Conservation (phyloP, 2,329 filamentous ascomycete species). For the Mollisiaceae sp. region DNA sequence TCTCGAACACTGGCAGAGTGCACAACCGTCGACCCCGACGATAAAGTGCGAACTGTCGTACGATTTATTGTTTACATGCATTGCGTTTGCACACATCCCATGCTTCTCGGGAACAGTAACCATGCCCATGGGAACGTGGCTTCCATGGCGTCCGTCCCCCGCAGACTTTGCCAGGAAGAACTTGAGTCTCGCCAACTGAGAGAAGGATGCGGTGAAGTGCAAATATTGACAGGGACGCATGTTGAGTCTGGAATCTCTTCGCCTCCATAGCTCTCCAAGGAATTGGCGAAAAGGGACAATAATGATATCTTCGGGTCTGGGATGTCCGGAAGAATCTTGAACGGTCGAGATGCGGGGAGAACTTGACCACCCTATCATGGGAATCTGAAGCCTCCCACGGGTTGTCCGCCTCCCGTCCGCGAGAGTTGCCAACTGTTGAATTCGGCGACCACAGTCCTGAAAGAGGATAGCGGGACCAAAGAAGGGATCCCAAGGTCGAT, state of each 20-base stretch:
- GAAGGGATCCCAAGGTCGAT: neutral
- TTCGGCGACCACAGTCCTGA: neutral
- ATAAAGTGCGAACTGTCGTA: neutral
- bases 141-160: neutral
- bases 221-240: neutral
- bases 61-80: neutral
- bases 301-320: neutral
- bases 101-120: neutral
- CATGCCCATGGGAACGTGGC: neutral
- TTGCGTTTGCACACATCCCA: neutral
- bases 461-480: neutral
- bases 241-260: neutral
- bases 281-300: neutral
- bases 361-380: neutral
- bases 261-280: neutral
- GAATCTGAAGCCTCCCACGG: neutral
- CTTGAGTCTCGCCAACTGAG: neutral
- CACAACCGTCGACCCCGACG: neutral
- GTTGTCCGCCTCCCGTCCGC: neutral
- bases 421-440: neutral
- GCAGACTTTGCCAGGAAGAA: neutral
- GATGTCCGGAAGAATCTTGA: neutral
- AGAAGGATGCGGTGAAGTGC: neutral
- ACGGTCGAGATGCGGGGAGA: conserved; percentile 2
- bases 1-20: neutral